Evolutionary conservation across 1,284 basidiomycete species (phyloP), one percentile per base, ranked within the genome.

Genomic region (Gomphus bonarii): DNA sequence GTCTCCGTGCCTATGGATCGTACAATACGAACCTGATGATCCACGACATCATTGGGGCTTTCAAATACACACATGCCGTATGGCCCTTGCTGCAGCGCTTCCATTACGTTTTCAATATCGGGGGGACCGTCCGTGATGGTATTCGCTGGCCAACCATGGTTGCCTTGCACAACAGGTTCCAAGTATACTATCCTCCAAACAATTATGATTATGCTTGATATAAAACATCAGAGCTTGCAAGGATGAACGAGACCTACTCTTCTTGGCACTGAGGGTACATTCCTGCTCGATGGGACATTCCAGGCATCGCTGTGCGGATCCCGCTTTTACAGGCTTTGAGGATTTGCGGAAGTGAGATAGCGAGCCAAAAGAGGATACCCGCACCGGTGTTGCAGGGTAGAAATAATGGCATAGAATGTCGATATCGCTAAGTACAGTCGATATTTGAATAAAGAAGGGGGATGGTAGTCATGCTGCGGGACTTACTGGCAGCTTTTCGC

Each of bases 51-150:
- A 66, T 92, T 92, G 53, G 79, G 74, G 54, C 81, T 78, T 66
- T 91, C 88, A 66, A 92, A 93, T 7, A 90, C 89, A 63, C 91
- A 93, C 58, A 75, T 70, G 1, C 90, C 91, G 61, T 91, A 92
- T 18, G 84, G 82, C 0, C 85, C 81, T 25, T 4, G 25, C 58
- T 73, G 71, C 46, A 91, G 70, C 1, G 82, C 85, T 3, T 77
- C 73, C 0, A 79, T 81, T 58, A 91, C 72, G 65, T 84, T 89
- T 68, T 91, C 90, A 48, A 88, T 81, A 63, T 89, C 88, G 3
- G 88, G 82, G 28, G 86, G 68, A 10, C 84, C 88, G 62, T 92
- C 88, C 12, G 90, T 80, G 46, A 91, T 69, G 1, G 79, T 73
- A 18, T 69, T 70, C 9, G 73, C 79, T 1, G 87, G 88, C 87